Percentiles rank a stretch among this genome's conserved stretches.
phyloP scores from a whole-genome alignment of 768 basidiomycete species.

The Flagelloscypha sp. region DNA sequence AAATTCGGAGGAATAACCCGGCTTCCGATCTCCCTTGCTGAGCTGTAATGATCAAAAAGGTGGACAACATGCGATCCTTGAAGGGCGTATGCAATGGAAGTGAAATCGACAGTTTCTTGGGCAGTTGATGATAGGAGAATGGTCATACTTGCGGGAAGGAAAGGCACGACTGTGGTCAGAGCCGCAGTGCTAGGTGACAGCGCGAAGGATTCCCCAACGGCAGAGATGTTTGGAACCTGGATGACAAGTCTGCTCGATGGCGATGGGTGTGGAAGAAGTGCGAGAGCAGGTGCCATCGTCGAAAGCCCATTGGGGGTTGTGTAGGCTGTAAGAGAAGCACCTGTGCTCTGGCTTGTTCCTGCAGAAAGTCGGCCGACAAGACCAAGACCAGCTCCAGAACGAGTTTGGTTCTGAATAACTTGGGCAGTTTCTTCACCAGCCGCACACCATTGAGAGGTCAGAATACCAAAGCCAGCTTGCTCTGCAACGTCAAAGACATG shows the following conservation, averaged over 20 bases:
- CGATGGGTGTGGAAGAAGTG: constrained; percentile 58
- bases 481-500: constrained; percentile 81
- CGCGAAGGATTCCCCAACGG: constrained; percentile 54
- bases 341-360: constrained; percentile 64
- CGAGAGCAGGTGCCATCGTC: constrained; percentile 72
- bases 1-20: constrained; percentile 30
- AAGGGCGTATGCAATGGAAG: constrained; percentile 66
- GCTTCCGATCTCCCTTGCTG: constrained; percentile 68
- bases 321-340: constrained; percentile 64
- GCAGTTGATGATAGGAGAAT: constrained; percentile 80
- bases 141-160: constrained; percentile 58
- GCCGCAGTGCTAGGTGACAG: constrained; percentile 73
- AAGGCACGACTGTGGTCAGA: constrained; percentile 48
- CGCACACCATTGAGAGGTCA: constrained; percentile 59
- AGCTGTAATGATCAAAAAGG: constrained; percentile 81
- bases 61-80: constrained; percentile 69
- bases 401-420: constrained; percentile 68
- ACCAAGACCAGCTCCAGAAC: constrained; percentile 76
- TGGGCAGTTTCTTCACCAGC: constrained; percentile 34
- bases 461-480: constrained; percentile 71
- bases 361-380: constrained; percentile 75
- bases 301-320: constrained; percentile 80
- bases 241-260: constrained; percentile 64
- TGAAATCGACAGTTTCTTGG: constrained; percentile 73
- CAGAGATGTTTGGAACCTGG: constrained; percentile 72